Evolutionary conservation across 169 alveolate genomes (phyloP).

Genomic region (Eimeria zaria): DNA sequence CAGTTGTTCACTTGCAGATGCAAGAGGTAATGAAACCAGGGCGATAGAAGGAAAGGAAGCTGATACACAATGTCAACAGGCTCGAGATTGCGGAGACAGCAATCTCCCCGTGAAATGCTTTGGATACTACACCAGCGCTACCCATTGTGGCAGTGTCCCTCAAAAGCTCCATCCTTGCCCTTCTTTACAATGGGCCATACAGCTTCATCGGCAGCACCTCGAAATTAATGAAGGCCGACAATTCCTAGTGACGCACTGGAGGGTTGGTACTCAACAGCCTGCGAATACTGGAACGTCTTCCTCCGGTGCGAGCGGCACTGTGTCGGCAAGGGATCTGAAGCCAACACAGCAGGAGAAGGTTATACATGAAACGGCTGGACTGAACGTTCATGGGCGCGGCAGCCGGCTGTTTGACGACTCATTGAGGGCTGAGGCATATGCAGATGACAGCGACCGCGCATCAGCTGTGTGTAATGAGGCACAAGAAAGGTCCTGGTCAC

Average conservation of each 20-base stretch:
- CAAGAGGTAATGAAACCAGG: background rate
- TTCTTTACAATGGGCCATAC: constrained; percentile 34
- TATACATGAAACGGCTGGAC: background rate
- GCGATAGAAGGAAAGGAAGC: background rate
- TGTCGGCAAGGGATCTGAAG: background rate
- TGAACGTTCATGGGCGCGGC: constrained; percentile 10
- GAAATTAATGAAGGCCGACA: constrained; percentile 2
- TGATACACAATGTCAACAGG: background rate
- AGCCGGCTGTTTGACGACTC: constrained; percentile 18
- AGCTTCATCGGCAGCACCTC: constrained; percentile 55
- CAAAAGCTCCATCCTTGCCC: constrained; percentile 62
- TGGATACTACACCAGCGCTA: constrained; percentile 34
- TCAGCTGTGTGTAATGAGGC: background rate
- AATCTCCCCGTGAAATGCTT: background rate
- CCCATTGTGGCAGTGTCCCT: constrained; percentile 30
- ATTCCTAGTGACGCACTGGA: background rate
- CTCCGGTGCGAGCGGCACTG: background rate
- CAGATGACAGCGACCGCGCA: background rate
- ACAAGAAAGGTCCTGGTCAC: background rate
- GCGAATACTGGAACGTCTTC: background rate
- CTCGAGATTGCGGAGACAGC: background rate
- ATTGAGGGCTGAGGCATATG: background rate
- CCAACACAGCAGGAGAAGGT: background rate
- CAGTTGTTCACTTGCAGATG: background rate
- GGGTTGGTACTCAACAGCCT: background rate